Evolutionary conservation across 306 rosid genomes (phyloP).

Genomic region (Biancaea sappan): DNA sequence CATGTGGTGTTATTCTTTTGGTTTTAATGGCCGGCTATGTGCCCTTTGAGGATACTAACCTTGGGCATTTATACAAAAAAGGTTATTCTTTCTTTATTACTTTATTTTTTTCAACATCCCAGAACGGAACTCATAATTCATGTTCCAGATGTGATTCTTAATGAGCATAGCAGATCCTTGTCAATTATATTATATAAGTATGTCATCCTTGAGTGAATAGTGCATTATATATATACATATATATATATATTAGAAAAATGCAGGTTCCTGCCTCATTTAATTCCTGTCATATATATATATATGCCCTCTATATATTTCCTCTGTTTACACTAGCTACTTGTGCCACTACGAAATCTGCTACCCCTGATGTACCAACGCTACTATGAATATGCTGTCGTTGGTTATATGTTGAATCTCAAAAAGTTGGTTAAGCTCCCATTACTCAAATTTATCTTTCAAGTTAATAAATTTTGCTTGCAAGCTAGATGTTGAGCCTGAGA

Average conservation of each 20-base stretch:
- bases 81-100: conserved; percentile 40
- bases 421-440: not conserved
- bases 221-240: too few species aligned
- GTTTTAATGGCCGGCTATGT: conserved; percentile 75
- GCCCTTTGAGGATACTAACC: conserved; percentile 72
- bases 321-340: not conserved
- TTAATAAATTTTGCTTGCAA: not conserved
- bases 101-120: not conserved
- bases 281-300: not conserved
- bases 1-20: conserved; percentile 79
- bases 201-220: not conserved
- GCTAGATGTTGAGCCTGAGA: not conserved
- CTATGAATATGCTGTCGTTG: not conserved
- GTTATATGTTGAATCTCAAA: conserved; percentile 31
- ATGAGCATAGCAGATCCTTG: not conserved
- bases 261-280: not conserved
- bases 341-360: not conserved
- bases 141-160: not conserved
- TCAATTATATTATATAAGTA: not conserved
- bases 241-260: not conserved
- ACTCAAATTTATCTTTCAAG: not conserved
- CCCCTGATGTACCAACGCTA: not conserved
- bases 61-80: conserved; percentile 58
- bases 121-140: not conserved
- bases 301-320: not conserved